Evolutionary conservation across 129 eudicot species (phyloP).

Genomic region (Saussurea involucrata): DNA sequence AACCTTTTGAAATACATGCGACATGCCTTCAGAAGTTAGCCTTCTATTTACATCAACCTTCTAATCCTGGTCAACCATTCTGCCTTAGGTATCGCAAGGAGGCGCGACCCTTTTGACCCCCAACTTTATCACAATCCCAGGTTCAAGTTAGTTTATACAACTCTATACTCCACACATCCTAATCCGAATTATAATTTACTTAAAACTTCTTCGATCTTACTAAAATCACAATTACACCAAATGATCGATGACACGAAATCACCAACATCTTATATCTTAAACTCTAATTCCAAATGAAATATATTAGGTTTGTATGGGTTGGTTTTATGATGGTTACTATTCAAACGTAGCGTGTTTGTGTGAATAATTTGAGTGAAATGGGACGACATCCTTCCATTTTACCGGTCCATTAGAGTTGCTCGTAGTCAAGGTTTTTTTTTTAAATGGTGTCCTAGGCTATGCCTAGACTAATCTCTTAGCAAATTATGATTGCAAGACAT

Average conservation of each 20-base stretch:
- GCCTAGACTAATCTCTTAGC: no score
- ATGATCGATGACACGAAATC: neutral
- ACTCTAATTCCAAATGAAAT: no score
- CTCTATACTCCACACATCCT: neutral
- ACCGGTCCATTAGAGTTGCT: neutral
- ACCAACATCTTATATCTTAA: neutral
- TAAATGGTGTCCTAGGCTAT: no score
- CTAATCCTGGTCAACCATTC: no score
- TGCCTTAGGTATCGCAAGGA: neutral
- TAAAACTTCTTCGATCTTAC: neutral
- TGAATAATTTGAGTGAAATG: neutral
- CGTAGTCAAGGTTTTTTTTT: no score
- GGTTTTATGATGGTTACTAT: no score
- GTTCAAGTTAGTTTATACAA: neutral
- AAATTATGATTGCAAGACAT: no score
- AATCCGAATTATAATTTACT: neutral
- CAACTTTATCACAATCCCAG: neutral
- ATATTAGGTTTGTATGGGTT: no score
- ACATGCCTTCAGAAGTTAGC: no score
- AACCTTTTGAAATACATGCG: no score
- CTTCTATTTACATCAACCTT: no score
- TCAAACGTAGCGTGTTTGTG: no score
- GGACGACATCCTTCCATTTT: neutral
- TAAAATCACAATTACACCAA: neutral
- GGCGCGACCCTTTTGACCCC: neutral